Evolutionary conservation across 352 stramenopile species (phyloP).

Genomic region (Phytophthora constricta): DNA sequence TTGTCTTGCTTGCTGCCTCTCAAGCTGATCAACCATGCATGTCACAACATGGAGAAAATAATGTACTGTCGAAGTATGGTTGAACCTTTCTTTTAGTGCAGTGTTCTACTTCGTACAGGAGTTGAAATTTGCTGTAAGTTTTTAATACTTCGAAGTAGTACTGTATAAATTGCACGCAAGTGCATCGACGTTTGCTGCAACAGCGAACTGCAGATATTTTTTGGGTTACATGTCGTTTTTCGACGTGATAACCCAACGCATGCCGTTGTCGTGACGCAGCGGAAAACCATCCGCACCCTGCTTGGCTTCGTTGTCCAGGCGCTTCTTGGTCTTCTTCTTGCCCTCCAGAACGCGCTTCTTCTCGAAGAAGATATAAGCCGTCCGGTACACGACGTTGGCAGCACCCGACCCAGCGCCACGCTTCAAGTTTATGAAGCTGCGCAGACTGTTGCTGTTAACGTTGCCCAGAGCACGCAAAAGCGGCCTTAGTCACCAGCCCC

Average conservation of each 20-base stretch:
- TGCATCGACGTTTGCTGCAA: neutral
- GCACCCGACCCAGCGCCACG: slow-evolving; percentile 51
- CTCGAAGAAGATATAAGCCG: slow-evolving; percentile 65
- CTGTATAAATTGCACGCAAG: no score
- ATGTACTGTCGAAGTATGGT: neutral
- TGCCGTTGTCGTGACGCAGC: slow-evolving; percentile 30
- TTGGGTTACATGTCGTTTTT: no score
- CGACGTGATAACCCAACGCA: slow-evolving; percentile 22
- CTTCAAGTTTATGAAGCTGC: slow-evolving; percentile 52
- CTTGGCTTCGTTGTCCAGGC: slow-evolving; percentile 40
- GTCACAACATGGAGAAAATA: no score
- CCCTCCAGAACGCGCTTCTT: slow-evolving; percentile 53
- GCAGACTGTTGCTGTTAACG: slow-evolving; percentile 59
- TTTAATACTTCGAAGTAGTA: no score
- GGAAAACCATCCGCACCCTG: slow-evolving; percentile 15
- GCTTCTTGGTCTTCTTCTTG: slow-evolving; percentile 53
- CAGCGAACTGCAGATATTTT: slow-evolving; percentile 7
- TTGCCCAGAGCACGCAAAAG: slow-evolving; percentile 43
- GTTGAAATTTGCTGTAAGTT: no score
- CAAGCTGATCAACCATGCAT: no score
- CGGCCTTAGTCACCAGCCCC: slow-evolving; percentile 48
- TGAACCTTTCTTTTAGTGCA: neutral
- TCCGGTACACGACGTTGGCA: slow-evolving; percentile 56
- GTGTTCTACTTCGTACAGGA: neutral
- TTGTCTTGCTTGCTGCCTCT: no score